A percentile compares a stretch with the other conserved stretches of the same genome.
phyloP scores from a whole-genome alignment of 306 rosid species.

The Biancaea sappan region DNA sequence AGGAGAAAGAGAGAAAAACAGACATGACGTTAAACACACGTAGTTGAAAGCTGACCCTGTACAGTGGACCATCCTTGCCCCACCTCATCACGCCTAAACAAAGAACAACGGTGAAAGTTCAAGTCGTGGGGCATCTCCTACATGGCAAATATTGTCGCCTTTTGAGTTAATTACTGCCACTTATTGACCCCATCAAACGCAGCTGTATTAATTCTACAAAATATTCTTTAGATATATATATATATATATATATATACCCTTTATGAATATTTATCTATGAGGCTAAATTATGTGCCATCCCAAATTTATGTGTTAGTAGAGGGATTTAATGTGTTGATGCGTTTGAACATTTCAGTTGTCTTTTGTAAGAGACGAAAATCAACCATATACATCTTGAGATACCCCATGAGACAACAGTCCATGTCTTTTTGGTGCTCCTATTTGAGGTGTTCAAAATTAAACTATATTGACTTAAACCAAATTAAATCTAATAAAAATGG shows the following conservation, averaged over 20 bases:
- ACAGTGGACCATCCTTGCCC: not conserved
- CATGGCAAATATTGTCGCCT: constrained; percentile 35
- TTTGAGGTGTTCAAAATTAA: too few relatives aligned
- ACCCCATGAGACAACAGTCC: constrained; percentile 18
- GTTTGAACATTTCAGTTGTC: not conserved
- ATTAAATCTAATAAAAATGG: too few relatives aligned
- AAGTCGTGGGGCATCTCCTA: constrained; percentile 19
- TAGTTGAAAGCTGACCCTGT: not conserved
- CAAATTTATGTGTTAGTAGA: not conserved
- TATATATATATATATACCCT: not conserved
- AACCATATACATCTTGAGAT: constrained; percentile 24
- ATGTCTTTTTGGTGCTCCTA: not conserved
- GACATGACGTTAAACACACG: not conserved
- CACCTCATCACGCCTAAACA: not conserved
- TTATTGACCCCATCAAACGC: constrained; percentile 45
- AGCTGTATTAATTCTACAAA: too few relatives aligned
- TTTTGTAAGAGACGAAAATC: constrained; percentile 32
- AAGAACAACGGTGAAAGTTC: not conserved
- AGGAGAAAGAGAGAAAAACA: not conserved
- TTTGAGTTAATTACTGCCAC: constrained; percentile 18
- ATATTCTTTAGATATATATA: too few relatives aligned
- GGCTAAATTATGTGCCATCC: not conserved
- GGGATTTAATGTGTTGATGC: too few relatives aligned
- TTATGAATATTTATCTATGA: not conserved
- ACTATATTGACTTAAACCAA: too few relatives aligned